A percentile compares a stretch with the other conserved stretches of the same genome.
Conservation (phyloP, 2,329 filamentous ascomycete genomes). For the Gliomastix tumulicola region DNA sequence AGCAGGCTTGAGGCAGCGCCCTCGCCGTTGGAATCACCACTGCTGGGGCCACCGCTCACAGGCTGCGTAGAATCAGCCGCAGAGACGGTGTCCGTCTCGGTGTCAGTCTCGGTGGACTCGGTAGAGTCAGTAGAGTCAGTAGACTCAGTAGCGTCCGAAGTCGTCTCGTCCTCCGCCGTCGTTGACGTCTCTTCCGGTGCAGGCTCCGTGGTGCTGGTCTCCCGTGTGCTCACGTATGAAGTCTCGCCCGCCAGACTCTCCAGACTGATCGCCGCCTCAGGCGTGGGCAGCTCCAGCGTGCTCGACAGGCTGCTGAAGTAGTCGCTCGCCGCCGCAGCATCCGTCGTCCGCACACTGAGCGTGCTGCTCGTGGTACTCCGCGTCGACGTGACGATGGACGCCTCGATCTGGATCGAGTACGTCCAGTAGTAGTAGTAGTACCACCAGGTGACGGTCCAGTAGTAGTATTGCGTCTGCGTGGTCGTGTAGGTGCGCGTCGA, state of each 20-base stretch:
- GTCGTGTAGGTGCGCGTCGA: slow-evolving; percentile 6
- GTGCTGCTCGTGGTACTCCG: slow-evolving; percentile 6
- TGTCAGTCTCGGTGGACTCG: background rate
- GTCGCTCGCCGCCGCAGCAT: slow-evolving; percentile 7
- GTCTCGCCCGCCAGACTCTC: slow-evolving; percentile 12
- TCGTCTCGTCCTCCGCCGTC: background rate
- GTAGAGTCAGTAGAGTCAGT: background rate
- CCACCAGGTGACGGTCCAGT: slow-evolving; percentile 13
- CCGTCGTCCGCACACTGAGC: slow-evolving; percentile 11
- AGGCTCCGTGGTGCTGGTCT: background rate
- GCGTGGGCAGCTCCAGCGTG: slow-evolving; percentile 10
- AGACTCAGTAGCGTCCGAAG: background rate
- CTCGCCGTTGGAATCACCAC: background rate
- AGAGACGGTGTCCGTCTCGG: too few relatives aligned
- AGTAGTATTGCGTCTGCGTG: slow-evolving; percentile 9
- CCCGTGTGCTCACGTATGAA: slow-evolving; percentile 3
- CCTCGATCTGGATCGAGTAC: slow-evolving; percentile 9
- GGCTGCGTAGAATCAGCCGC: too few relatives aligned
- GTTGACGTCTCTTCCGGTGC: background rate
- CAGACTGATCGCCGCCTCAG: slow-evolving; percentile 12
- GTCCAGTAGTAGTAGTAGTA: slow-evolving; percentile 16
- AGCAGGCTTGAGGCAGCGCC: background rate
- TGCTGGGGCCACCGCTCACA: too few relatives aligned
- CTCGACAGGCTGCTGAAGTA: slow-evolving; percentile 10
- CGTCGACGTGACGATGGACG: slow-evolving; percentile 11